A percentile compares a stretch with the other conserved stretches of the same genome.
Evolutionary conservation across 495 filamentous ascomycete species (phyloP).

Genomic region (Tuber umbilicatum): DNA sequence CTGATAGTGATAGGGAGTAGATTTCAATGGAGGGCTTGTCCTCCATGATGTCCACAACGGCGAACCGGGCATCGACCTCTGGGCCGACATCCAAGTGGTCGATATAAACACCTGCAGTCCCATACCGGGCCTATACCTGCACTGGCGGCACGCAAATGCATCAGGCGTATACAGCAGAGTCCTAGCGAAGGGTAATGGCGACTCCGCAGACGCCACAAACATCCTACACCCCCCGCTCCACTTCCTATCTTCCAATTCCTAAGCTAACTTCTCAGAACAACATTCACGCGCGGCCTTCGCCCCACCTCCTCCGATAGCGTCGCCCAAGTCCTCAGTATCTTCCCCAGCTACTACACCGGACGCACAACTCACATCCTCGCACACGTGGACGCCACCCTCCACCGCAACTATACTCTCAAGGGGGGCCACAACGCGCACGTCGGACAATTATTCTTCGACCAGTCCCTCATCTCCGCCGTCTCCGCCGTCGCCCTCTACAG

Average conservation of each 20-base stretch:
- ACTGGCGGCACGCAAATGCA: constrained; percentile 56
- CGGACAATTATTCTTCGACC: too few species aligned
- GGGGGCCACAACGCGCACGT: too few species aligned
- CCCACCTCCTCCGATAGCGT: too few species aligned
- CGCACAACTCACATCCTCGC: too few species aligned
- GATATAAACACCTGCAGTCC: constrained; percentile 54
- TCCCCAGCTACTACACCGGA: too few species aligned
- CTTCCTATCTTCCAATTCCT: background rate
- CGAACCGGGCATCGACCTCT: too few species aligned
- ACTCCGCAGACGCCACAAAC: constrained; percentile 31
- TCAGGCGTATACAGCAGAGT: constrained; percentile 55
- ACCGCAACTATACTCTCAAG: too few species aligned
- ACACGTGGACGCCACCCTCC: too few species aligned
- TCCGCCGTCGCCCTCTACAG: constrained; percentile 50
- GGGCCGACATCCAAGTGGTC: constrained; percentile 56
- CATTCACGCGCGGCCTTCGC: too few species aligned
- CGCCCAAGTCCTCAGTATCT: too few species aligned
- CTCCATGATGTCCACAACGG: constrained; percentile 54
- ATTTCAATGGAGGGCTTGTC: constrained; percentile 42
- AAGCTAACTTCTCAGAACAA: background rate
- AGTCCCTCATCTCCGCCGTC: too few species aligned
- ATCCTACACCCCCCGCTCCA: constrained; percentile 25
- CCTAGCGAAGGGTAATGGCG: constrained; percentile 14
- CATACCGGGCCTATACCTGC: constrained; percentile 52
- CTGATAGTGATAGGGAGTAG: constrained; percentile 28